phyloP scores from a whole-genome alignment of 192 early-diverging fungal species.

The Tieghemiomyces parasiticus region DNA sequence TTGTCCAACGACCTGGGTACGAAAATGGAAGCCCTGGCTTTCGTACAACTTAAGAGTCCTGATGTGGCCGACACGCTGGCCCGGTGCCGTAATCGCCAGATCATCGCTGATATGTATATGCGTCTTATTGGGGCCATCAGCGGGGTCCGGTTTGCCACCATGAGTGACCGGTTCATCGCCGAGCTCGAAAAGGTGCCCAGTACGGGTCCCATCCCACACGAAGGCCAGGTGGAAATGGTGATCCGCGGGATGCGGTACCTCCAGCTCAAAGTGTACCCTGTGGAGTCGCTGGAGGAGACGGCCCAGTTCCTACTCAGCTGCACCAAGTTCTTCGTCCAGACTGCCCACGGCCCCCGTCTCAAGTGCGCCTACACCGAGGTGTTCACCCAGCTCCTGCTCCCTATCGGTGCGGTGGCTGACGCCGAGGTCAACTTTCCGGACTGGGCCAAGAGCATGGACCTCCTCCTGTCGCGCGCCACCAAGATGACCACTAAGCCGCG shows the following conservation, averaged over 20 bases:
- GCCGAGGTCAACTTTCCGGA: constrained; percentile 92
- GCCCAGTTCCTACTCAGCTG: constrained; percentile 86
- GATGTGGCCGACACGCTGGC: constrained; percentile 64
- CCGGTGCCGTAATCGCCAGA: constrained; percentile 59
- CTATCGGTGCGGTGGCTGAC: constrained; percentile 74
- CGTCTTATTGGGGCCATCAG: constrained; percentile 89
- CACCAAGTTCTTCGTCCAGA: constrained; percentile 72
- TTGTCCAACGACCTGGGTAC: constrained; percentile 70
- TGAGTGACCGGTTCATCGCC: constrained; percentile 85
- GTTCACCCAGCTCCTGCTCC: constrained; percentile 82
- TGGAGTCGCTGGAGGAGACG: constrained; percentile 84
- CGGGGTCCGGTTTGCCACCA: constrained; percentile 75
- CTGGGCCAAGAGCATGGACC: constrained; percentile 84
- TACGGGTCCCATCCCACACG: constrained; percentile 36
- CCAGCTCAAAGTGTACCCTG: constrained; percentile 86
- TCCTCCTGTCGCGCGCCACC: constrained; percentile 74
- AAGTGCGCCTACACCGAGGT: constrained; percentile 85
- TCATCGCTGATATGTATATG: constrained; percentile 82
- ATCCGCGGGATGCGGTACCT: constrained; percentile 85
- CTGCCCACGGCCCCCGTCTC: constrained; percentile 58
- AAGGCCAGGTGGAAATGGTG: constrained; percentile 70
- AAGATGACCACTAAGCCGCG: constrained; percentile 83
- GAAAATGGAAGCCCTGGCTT: constrained; percentile 85
- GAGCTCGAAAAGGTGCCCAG: constrained; percentile 67
- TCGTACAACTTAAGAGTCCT: constrained; percentile 71